Evolutionary conservation across 768 basidiomycete species (phyloP).

Genomic region (Tricholoma bakamatsutake): DNA sequence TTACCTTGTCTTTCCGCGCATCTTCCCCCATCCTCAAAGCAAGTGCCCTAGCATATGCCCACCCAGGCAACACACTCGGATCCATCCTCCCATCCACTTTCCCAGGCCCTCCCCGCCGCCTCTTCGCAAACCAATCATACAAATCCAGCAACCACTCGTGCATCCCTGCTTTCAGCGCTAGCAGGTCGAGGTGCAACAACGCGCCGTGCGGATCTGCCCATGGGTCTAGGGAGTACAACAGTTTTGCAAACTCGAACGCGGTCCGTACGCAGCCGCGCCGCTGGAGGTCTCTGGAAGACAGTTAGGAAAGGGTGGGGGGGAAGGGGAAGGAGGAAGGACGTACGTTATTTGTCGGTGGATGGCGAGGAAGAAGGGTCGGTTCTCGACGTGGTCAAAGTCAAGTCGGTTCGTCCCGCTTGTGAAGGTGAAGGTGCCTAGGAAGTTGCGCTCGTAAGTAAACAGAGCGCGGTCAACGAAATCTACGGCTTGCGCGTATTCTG

Average conservation of each 20-base stretch:
- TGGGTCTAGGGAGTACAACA: slow-evolving; percentile 82
- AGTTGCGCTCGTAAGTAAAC: slow-evolving; percentile 88
- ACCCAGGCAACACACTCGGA: slow-evolving; percentile 68
- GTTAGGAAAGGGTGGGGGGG: neutral
- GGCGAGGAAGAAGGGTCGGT: slow-evolving; percentile 88
- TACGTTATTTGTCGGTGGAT: slow-evolving; percentile 79
- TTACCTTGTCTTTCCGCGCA: slow-evolving; percentile 34
- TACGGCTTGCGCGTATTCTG: slow-evolving; percentile 78
- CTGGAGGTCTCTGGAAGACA: slow-evolving; percentile 61
- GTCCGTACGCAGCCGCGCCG: slow-evolving; percentile 88
- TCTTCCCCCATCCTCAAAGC: slow-evolving; percentile 52
- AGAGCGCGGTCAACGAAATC: slow-evolving; percentile 91
- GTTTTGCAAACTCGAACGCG: slow-evolving; percentile 86
- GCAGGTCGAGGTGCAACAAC: slow-evolving; percentile 75
- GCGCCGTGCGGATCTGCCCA: slow-evolving; percentile 86
- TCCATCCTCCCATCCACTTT: slow-evolving; percentile 31
- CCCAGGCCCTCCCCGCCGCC: slow-evolving; percentile 8
- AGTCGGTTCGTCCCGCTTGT: slow-evolving; percentile 76
- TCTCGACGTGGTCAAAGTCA: slow-evolving; percentile 88
- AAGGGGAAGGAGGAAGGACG: slow-evolving; percentile 18
- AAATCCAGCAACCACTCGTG: slow-evolving; percentile 74
- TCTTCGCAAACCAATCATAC: slow-evolving; percentile 41
- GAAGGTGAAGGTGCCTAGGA: slow-evolving; percentile 83
- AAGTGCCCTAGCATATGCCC: slow-evolving; percentile 67
- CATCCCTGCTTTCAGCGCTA: slow-evolving; percentile 80